phyloP scores from a whole-genome alignment of 1,139 yeast species.

The Nakaseomyces kungkrabaensis region DNA sequence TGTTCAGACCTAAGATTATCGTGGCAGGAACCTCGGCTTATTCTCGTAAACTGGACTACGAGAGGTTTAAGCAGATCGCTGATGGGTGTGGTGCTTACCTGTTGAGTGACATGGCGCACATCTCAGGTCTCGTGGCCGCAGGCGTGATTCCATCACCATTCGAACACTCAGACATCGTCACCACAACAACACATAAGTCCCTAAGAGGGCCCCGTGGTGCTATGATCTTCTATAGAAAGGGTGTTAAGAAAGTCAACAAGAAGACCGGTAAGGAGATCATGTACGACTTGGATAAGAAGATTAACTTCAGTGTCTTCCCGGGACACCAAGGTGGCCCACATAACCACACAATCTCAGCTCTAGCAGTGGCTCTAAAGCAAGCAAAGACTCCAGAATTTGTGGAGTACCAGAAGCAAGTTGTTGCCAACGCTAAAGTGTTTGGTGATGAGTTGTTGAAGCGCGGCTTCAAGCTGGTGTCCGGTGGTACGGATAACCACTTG shows the following conservation, averaged over 20 bases:
- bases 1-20: conserved; percentile 88
- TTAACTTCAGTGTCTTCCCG: conserved; percentile 95
- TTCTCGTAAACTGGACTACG: conserved; percentile 83
- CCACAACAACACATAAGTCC: conserved; percentile 95
- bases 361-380: conserved; percentile 90
- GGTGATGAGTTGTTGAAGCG: conserved; percentile 56
- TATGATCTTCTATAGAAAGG: conserved; percentile 93
- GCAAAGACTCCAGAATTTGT: conserved; percentile 78
- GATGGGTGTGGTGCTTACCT: conserved; percentile 90
- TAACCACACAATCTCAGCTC: conserved; percentile 92
- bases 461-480: conserved; percentile 76
- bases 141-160: conserved; percentile 89
- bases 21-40: conserved; percentile 98
- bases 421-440: conserved; percentile 68
- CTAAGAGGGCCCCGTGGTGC: conserved; percentile 99
- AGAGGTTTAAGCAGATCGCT: conserved; percentile 79
- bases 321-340: conserved; percentile 99
- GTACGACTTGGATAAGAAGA: conserved; percentile 80
- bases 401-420: conserved; percentile 74
- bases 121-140: conserved; percentile 88
- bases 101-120: conserved; percentile 93
- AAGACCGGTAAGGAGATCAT: conserved; percentile 70
- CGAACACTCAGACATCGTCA: conserved; percentile 89
- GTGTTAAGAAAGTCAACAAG: conserved; percentile 71
- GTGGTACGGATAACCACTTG: conserved; percentile 92